Evolutionary conservation across 306 rosid species (phyloP).

Genomic region (Morella rubra): DNA sequence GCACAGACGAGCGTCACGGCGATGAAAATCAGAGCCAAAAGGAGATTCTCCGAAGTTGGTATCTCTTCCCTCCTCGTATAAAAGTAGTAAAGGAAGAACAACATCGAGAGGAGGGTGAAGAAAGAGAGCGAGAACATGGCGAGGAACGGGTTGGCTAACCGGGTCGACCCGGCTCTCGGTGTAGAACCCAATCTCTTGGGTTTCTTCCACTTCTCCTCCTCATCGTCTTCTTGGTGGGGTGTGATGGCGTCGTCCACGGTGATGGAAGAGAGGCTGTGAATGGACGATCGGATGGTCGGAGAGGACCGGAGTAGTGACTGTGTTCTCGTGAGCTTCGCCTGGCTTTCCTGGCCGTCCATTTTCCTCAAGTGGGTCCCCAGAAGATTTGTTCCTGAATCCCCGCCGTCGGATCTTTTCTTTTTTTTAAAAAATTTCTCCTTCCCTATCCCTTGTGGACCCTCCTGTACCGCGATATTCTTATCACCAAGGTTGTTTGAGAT

Average conservation of each 20-base stretch:
- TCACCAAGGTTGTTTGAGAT: constrained; percentile 24
- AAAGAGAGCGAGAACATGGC: constrained; percentile 34
- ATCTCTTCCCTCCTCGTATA: constrained; percentile 48
- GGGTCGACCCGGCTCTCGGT: constrained; percentile 42
- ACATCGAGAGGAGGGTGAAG: constrained; percentile 42
- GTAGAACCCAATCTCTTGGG: constrained; percentile 34
- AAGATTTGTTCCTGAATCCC: constrained; percentile 22
- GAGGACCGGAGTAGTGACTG: constrained; percentile 85
- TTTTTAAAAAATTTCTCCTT: neutral
- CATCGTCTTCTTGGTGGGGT: constrained; percentile 36
- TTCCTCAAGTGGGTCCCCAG: neutral
- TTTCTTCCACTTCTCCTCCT: constrained; percentile 41
- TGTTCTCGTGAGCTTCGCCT: constrained; percentile 73
- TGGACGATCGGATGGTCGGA: constrained; percentile 89
- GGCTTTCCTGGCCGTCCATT: constrained; percentile 79
- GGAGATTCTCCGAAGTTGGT: constrained; percentile 72
- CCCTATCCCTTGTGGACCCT: constrained; percentile 3
- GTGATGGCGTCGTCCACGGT: constrained; percentile 47
- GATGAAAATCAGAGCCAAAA: constrained; percentile 67
- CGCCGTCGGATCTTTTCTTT: constrained; percentile 34
- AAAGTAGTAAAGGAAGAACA: constrained; percentile 43
- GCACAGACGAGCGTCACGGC: constrained; percentile 77
- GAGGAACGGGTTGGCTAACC: constrained; percentile 34
- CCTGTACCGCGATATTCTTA: constrained; percentile 55
- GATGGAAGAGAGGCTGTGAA: constrained; percentile 78